These are phyloP conservation scores for Pinus taeda DNA, from an alignment of 75 land plant genomes.

Conservation along the genomic window DNA sequence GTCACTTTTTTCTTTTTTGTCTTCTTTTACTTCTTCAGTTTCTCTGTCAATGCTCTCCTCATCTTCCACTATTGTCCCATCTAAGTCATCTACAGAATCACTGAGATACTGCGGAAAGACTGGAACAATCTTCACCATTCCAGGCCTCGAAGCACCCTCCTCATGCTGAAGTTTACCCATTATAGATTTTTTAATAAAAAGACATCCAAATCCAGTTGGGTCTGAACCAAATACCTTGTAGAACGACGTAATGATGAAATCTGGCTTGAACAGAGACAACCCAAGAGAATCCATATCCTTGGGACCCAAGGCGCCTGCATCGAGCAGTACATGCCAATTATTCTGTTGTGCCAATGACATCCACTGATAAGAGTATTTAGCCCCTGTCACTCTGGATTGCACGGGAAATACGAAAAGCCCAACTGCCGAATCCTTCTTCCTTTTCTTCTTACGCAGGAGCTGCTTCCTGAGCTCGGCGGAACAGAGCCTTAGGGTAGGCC, in stretches of 20 bases:
- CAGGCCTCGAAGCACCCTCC: constrained; percentile 50
- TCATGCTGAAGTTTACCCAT: constrained; percentile 63
- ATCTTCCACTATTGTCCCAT: constrained; percentile 25
- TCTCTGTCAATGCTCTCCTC: constrained; percentile 28
- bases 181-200: constrained; percentile 76
- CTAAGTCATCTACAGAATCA: constrained; percentile 60
- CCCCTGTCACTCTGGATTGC: constrained; percentile 79
- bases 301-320: constrained; percentile 85
- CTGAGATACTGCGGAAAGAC: constrained; percentile 59
- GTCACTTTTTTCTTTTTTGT: constrained; percentile 29
- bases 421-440: constrained; percentile 55
- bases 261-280: constrained; percentile 77
- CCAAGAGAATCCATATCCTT: constrained; percentile 95
- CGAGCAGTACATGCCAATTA: constrained; percentile 88
- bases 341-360: constrained; percentile 85
- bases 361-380: constrained; percentile 92
- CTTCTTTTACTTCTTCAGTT: constrained; percentile 29
- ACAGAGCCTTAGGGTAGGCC: constrained; percentile 72
- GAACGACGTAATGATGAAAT: constrained; percentile 84
- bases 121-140: constrained; percentile 74
- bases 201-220: constrained; percentile 91
- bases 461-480: constrained; percentile 64
- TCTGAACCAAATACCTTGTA: constrained; percentile 86
- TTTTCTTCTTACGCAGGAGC: constrained; percentile 53
- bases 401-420: constrained; percentile 89